A percentile compares a stretch with the other conserved stretches of the same genome.
Conservation (phyloP, 1,139 yeast species). For the Pichia sp. region DNA sequence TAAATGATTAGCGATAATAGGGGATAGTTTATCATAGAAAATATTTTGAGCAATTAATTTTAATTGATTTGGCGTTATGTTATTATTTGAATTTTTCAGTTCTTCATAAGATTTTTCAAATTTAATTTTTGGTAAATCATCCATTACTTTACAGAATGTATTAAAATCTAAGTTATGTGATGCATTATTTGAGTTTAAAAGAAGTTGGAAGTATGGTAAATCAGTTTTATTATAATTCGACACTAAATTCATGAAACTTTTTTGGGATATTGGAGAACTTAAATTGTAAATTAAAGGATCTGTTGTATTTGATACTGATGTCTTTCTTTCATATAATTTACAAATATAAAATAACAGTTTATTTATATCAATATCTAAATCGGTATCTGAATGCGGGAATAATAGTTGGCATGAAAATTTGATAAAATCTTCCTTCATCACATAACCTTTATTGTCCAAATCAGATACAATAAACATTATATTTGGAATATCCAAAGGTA, state of each 20-base stretch:
- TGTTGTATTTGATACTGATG: not conserved
- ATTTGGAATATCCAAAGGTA: conserved; percentile 32
- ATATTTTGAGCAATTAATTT: conserved; percentile 29
- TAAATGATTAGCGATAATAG: conserved; percentile 22
- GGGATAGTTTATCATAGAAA: conserved; percentile 30
- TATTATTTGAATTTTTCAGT: conserved; percentile 8
- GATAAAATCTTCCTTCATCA: conserved; percentile 55
- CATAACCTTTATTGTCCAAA: conserved; percentile 53
- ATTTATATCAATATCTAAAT: conserved; percentile 42
- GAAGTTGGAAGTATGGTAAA: conserved; percentile 11
- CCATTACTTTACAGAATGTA: conserved; percentile 29
- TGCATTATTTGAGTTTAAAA: conserved; percentile 14
- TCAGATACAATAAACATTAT: conserved; percentile 63
- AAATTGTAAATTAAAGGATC: conserved; percentile 21
- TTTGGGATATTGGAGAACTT: conserved; percentile 3
- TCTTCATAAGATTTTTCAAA: conserved; percentile 20
- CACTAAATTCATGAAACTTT: conserved; percentile 4
- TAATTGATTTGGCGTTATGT: conserved; percentile 27
- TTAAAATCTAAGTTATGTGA: conserved; percentile 26
- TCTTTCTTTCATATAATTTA: conserved; percentile 32
- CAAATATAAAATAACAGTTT: conserved; percentile 33
- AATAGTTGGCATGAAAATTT: conserved; percentile 50
- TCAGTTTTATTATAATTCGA: conserved; percentile 8
- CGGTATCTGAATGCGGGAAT: conserved; percentile 19
- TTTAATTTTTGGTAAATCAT: conserved; percentile 23